Evolutionary conservation across 495 filamentous ascomycete species (phyloP), one percentile per base, ranked within the genome.

Genomic region (Xylaria palmicola): DNA sequence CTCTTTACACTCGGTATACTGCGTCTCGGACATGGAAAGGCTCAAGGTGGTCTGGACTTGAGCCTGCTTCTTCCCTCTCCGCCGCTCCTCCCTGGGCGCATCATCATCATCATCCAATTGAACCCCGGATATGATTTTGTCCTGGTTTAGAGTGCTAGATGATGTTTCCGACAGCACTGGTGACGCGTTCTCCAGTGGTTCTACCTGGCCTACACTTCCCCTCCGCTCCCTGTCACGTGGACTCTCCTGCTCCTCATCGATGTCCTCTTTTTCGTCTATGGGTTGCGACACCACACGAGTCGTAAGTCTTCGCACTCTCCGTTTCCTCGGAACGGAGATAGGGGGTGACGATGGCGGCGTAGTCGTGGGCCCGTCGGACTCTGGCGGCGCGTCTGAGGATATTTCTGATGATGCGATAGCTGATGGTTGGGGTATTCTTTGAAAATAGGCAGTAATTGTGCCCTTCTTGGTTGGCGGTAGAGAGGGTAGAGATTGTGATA

Each of bases 381-480:
- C 65, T 19, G 62, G 65, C 17, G 52, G 17, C 19, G 53, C 63
- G 36, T 63, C 58, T 1, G 65, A 65, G 17, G 59, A 22, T 10
- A 50, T 55, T 24, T 64, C 59, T 2, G 64, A 65, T 10, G 59
- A 36, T 5, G 67, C 45, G 32, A 29, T 39, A 20, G 41, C 66
- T 13, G 69, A 58, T 15, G 27, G 49, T 8, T 69, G 39, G 2
- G 69, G 57, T 6, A 62, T 10, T 53, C 71, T 75, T 40, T 22
- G n/a, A 59, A 81, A 81, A 64, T 77, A 81, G 19, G 71, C 72
- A 10, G 74, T 58, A 44, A 81, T 81, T 30, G 77, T 75, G 1
- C 70, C 70, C 36, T 72, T 70, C 49, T 70, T 74, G 1, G 60
- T 53, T 3, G 56, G 58, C 44, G 62, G 64, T 13, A 48, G 34